phyloP scores from a whole-genome alignment of 495 filamentous ascomycete species.

The Xylaria curta region DNA sequence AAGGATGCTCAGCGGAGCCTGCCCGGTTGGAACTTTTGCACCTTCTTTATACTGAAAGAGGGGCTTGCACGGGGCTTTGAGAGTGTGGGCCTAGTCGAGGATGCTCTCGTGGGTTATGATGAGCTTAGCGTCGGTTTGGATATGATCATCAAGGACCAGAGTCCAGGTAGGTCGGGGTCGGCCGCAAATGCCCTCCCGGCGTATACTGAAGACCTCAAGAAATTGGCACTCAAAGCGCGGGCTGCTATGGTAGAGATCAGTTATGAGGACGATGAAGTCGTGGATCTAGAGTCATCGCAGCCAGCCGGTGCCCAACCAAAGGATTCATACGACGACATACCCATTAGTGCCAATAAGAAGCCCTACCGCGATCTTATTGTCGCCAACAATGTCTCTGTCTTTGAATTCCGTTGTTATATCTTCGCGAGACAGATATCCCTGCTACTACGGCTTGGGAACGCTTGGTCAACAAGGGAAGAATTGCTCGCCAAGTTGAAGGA shows the following conservation, averaged over 20 bases:
- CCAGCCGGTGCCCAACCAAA: conserved; percentile 37
- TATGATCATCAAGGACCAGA: conserved; percentile 77
- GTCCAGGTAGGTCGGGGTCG: conserved; percentile 55
- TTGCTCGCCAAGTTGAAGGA: conserved; percentile 63
- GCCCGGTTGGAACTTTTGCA: conserved; percentile 99
- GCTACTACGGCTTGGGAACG: conserved; percentile 81
- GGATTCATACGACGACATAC: conserved; percentile 56
- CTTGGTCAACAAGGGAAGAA: conserved; percentile 61
- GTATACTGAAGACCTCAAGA: conserved; percentile 74
- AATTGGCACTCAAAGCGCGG: conserved; percentile 58
- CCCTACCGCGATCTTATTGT: conserved; percentile 91
- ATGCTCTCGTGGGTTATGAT: conserved; percentile 91
- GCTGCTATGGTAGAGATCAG: conserved; percentile 36
- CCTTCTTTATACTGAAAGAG: conserved; percentile 97
- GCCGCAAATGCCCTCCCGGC: conserved; percentile 60
- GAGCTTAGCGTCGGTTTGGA: conserved; percentile 88
- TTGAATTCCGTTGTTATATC: conserved; percentile 94
- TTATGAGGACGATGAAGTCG: conserved; percentile 50
- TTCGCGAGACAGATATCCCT: conserved; percentile 88
- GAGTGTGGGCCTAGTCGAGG: conserved; percentile 93
- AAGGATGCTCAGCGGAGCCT: conserved; percentile 86
- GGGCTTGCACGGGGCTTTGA: conserved; percentile 93
- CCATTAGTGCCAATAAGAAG: conserved; percentile 76
- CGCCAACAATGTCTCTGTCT: conserved; percentile 95
- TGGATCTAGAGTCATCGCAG: conserved; percentile 53